Evolutionary conservation across 2,329 filamentous ascomycete species (phyloP).

Genomic region (Nigrograna mackinnonii): DNA sequence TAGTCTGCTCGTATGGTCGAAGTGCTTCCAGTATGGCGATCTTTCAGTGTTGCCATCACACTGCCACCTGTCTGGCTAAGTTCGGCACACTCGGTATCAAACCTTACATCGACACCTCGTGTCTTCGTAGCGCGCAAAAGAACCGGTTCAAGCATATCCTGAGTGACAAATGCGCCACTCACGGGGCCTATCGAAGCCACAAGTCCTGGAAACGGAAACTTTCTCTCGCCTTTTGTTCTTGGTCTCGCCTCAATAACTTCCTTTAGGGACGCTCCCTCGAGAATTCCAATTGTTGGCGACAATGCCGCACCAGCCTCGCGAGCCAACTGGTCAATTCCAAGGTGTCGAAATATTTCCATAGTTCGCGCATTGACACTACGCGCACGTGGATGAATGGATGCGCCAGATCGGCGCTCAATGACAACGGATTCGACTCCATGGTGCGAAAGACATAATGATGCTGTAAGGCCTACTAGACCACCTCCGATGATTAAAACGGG

Average conservation of each 20-base stretch:
- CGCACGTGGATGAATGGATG: neutral
- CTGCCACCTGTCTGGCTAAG: neutral
- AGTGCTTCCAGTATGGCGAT: neutral
- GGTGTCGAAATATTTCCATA: constrained; percentile 1
- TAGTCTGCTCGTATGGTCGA: constrained; percentile 2
- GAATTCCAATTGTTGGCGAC: constrained; percentile 3
- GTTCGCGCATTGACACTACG: constrained; percentile 1
- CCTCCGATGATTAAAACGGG: neutral
- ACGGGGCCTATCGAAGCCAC: no score
- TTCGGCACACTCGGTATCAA: neutral
- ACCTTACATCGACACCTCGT: constrained; percentile 2
- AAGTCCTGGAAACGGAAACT: neutral
- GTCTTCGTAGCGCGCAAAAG: constrained; percentile 1
- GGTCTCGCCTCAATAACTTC: constrained; percentile 6
- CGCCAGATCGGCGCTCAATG: neutral
- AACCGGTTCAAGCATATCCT: constrained; percentile 6
- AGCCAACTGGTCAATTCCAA: neutral
- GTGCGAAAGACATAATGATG: no score
- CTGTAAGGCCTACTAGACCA: no score
- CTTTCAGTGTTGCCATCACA: constrained; percentile 5
- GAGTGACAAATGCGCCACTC: no score
- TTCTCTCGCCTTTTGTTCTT: neutral
- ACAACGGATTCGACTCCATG: no score
- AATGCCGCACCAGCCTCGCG: constrained; percentile 4
- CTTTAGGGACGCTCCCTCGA: constrained; percentile 1